These are phyloP conservation scores for Galerina sulciceps DNA, from an alignment of 768 basidiomycete species.

Conservation along the genomic window DNA sequence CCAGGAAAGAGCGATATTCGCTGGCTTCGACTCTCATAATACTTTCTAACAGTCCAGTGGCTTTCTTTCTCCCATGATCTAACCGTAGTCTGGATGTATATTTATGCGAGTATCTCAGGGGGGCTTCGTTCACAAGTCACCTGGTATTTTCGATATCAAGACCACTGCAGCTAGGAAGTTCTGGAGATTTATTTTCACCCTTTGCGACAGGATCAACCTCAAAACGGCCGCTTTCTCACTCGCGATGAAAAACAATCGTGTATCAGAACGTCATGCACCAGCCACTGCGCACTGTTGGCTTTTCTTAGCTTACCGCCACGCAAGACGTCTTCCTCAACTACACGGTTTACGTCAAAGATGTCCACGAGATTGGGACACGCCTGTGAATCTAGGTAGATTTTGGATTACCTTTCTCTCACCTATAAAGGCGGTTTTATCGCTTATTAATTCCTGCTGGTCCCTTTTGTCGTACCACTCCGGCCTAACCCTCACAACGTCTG, in stretches of 20 bases:
- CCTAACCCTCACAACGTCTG: background rate
- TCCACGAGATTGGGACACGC: background rate
- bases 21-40: background rate
- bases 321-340: background rate
- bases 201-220: background rate
- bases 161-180: background rate
- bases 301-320: background rate
- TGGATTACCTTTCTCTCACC: background rate
- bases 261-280: too few species aligned
- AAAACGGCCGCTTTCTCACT: background rate
- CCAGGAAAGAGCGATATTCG: too few species aligned
- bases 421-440: background rate
- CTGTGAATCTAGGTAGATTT: background rate
- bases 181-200: too few species aligned
- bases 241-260: background rate
- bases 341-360: background rate
- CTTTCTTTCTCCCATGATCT: constrained; percentile 9
- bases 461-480: background rate
- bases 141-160: background rate
- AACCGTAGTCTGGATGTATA: too few species aligned
- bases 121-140: constrained; percentile 3
- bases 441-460: background rate
- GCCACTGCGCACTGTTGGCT: background rate
- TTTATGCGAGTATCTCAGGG: background rate
- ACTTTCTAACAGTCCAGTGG: background rate